Evolutionary conservation across 108 stramenopile species (phyloP), one percentile per base, ranked within the genome.

Genomic region (Cyclostephanos tholiformis): DNA sequence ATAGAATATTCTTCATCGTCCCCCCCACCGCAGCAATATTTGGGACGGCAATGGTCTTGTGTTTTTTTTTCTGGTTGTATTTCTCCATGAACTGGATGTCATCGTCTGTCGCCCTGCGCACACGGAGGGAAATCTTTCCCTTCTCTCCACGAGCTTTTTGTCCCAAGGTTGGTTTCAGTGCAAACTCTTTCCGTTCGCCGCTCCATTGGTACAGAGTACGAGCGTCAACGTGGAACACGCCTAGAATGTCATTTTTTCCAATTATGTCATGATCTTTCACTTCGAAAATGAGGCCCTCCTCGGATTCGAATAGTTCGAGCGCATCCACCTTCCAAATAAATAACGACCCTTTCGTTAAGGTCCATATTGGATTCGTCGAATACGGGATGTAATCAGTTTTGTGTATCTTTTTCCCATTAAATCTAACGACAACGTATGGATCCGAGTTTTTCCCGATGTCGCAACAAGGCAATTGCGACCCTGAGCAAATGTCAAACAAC

Each of bases 311-410:
- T 4, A 93, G 48, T 20, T 87, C 83, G 22, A 85, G 49, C 19
- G 89, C 82, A 46, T 63, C 52, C 9, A 85, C 66, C 52, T 64
- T 80, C 65, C 86, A 74, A 30, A 94, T 49, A 63, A 94, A 94
- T 5, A 94, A 67, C 0, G 87, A 86, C 17, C 78, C 78, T 6
- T 87, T 90, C 20, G 76, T 74, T 22, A 94, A 20, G 0, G 93
- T 94, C 87, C 86, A 94, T 39, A 91, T 85, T 8, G 93, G 93
- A 78, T 94, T 80, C 13, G 85, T 80, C 73, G 81, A 82, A 13
- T 67, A 80, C 7, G 70, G 49, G 10, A 88, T 82, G 52, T 69
- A 65, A 19, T 80, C 62, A 7, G 93, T 94, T 55, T 77, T 72
- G 66, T 94, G 93, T 0, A 92, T 69, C 27, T 80, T 72, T 39